Percentiles rank a stretch among this genome's conserved stretches.
These are phyloP conservation scores for Colletotrichum godetiae DNA, from an alignment of 2,329 filamentous ascomycete genomes.

Conservation along the genomic window DNA sequence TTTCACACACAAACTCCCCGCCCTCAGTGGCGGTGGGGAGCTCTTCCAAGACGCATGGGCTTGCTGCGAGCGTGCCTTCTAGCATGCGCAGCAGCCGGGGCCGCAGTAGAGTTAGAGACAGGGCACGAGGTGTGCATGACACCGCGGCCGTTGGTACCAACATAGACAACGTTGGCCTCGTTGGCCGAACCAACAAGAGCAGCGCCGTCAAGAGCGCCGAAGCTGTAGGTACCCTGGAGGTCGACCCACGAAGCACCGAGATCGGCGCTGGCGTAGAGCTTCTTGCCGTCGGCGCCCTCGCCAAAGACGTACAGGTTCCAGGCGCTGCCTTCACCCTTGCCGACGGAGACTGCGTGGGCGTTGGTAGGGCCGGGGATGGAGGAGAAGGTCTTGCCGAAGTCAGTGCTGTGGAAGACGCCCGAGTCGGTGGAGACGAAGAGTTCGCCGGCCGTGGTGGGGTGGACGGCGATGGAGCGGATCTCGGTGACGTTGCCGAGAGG, in stretches of 20 bases:
- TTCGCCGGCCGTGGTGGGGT: constrained; percentile 69
- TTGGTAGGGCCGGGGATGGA: constrained; percentile 49
- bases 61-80: constrained; percentile 6
- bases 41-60: constrained; percentile 1
- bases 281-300: constrained; percentile 52
- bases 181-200: constrained; percentile 58
- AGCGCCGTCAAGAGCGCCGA: constrained; percentile 54
- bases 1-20: too few relatives aligned
- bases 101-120: neutral
- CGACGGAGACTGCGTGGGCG: constrained; percentile 57
- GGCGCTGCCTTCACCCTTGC: constrained; percentile 48
- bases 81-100: neutral
- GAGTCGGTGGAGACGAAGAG: constrained; percentile 67
- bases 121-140: constrained; percentile 48
- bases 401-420: constrained; percentile 64
- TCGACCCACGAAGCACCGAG: constrained; percentile 57
- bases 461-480: constrained; percentile 66
- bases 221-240: constrained; percentile 58
- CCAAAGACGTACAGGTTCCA: constrained; percentile 64
- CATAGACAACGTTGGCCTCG: constrained; percentile 57
- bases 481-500: constrained; percentile 52
- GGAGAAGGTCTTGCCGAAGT: constrained; percentile 62
- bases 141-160: constrained; percentile 62
- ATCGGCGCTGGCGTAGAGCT: constrained; percentile 58
- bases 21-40: neutral